Evolutionary conservation across 2,329 filamentous ascomycete genomes (phyloP).

Genomic region (Teratosphaeria destructans): DNA sequence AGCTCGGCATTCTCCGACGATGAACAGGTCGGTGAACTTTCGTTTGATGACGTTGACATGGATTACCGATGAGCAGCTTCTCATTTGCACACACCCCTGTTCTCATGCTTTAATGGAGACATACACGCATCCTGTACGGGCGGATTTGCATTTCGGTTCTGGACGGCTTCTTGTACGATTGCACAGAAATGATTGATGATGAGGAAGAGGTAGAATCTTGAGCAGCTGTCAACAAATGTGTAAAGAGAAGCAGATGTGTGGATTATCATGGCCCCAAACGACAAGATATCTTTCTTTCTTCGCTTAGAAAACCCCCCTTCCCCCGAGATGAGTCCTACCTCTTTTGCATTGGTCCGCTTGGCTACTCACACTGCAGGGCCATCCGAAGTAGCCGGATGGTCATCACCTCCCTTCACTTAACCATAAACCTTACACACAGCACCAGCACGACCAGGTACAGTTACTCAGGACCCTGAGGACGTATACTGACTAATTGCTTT

Average conservation of each 20-base stretch:
- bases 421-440: not conserved
- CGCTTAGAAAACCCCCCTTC: not conserved
- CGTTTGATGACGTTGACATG: conserved; percentile 53
- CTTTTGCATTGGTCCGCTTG: not conserved
- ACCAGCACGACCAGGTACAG: conserved; percentile 5
- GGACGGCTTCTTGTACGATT: not conserved
- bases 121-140: not conserved
- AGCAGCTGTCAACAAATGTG: not conserved
- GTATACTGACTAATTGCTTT: conserved; percentile 7
- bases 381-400: not conserved
- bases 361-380: not conserved
- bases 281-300: not conserved
- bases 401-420: not conserved
- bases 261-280: not conserved
- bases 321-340: not conserved
- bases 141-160: not conserved
- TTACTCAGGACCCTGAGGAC: not conserved
- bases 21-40: conserved; percentile 58
- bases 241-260: not conserved
- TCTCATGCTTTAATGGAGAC: not conserved
- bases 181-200: not conserved
- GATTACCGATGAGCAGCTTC: conserved; percentile 40
- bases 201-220: not conserved
- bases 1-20: conserved; percentile 36
- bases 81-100: not conserved